Base-by-base conservation (phyloP, 2,329 filamentous ascomycete genomes). In the Chrysoporthe cubensis region DNA sequence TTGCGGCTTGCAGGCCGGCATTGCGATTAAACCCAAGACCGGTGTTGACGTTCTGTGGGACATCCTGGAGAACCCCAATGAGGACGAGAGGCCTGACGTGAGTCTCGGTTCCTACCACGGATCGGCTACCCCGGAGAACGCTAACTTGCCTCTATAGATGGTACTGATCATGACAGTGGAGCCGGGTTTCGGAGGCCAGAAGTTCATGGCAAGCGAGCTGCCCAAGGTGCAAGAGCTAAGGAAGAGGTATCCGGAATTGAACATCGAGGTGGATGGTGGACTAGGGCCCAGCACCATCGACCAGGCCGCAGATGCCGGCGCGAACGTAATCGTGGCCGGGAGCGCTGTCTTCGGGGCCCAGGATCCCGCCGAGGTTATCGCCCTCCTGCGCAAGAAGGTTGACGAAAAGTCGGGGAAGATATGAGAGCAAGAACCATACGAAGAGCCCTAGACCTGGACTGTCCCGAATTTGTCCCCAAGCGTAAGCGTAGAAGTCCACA, bases 81-180 rank as follows among this genome's bases (percentile, higher is more conserved):
- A 88, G 75, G 87, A 88, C 71, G 96, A 97, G 78, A 85, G 89
- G 66, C 96, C 96, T 11, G 96, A 99, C 85, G 94, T 97, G 80
- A 83, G 93, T 84, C 14, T n/a, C 32, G 5, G 26, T 13, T 46
- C 14, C 32, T 46, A 21, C 18, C 26, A 46, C 26, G 34, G 26
- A 26, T 16, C 8, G 8, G 43, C 11, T 5, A n/a, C 13, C 3
- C n/a, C 44, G 21, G 40, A 48, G 26, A 57, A 67, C 64, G 44
- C 61, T 68, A 46, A 66, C 66, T 59, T 3, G 21, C 21, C 26
- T 43, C 13, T 43, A 71, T 61, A 97, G 95, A 99, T 99, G 96
- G 94, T 97, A 48, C 89, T 99, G 21, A 88, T 99, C 69, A 99
- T 99, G 96, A 99, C 96, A 1, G 96, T 99, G 56, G 88, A 99